A percentile compares a stretch with the other conserved stretches of the same genome.
Evolutionary conservation across 345 rosid species (phyloP).

Genomic region (Sonneratia caseolaris): DNA sequence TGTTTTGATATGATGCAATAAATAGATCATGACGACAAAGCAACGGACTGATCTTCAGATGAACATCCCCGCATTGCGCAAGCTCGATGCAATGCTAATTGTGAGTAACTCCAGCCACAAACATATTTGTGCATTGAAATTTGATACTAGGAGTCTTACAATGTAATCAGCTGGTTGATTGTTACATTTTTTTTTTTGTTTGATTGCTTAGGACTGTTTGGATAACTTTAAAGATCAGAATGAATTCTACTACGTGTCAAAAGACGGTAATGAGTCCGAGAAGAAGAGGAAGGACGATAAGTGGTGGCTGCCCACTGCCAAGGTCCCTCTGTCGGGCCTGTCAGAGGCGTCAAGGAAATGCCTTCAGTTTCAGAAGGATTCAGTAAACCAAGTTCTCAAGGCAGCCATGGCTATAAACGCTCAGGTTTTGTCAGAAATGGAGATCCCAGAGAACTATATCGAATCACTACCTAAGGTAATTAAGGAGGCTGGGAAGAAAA

Average conservation of each 20-base stretch:
- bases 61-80: slow-evolving; percentile 56
- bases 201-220: slow-evolving; percentile 39
- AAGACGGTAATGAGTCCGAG: slow-evolving; percentile 34
- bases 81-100: slow-evolving; percentile 68
- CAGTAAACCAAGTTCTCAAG: slow-evolving; percentile 87
- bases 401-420: slow-evolving; percentile 95
- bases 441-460: slow-evolving; percentile 80
- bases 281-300: slow-evolving; percentile 40
- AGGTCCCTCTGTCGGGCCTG: slow-evolving; percentile 66
- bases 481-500: neutral
- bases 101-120: slow-evolving; percentile 30
- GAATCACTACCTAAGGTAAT: slow-evolving; percentile 81
- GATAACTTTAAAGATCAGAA: slow-evolving; percentile 36
- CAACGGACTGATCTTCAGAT: slow-evolving; percentile 65
- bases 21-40: slow-evolving; percentile 68
- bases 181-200: neutral
- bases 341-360: slow-evolving; percentile 59
- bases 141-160: neutral
- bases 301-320: slow-evolving; percentile 73
- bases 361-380: slow-evolving; percentile 66
- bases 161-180: neutral
- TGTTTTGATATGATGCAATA: slow-evolving; percentile 13
- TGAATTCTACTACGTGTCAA: slow-evolving; percentile 45
- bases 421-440: slow-evolving; percentile 76
- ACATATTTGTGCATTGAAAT: neutral